A percentile compares a stretch with the other conserved stretches of the same genome.
Evolutionary conservation across 768 basidiomycete species (phyloP).

Genomic region (Pluteus cervinus): DNA sequence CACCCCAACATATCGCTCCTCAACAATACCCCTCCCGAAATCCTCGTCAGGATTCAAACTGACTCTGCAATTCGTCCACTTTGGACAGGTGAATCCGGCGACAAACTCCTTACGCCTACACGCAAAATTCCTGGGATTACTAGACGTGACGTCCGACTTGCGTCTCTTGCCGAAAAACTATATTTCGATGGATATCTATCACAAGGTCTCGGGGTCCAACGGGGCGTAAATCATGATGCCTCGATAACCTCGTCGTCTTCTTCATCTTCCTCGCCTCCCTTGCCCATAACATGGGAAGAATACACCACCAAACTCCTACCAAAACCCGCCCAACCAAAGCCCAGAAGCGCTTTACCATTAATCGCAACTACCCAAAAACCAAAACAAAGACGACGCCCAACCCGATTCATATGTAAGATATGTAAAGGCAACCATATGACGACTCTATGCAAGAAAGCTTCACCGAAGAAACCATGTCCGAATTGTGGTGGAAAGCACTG

Average conservation of each 20-base stretch:
- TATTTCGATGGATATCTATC: slow-evolving; percentile 1
- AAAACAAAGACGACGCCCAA: not conserved
- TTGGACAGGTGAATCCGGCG: slow-evolving; percentile 6
- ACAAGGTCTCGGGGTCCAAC: too few relatives aligned
- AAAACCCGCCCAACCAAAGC: not conserved
- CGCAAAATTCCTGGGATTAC: slow-evolving; percentile 4
- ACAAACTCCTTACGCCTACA: too few relatives aligned
- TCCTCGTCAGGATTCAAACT: slow-evolving; percentile 6
- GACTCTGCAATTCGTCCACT: slow-evolving; percentile 6
- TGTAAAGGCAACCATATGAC: slow-evolving; percentile 2
- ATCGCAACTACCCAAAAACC: not conserved
- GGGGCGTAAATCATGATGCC: too few relatives aligned
- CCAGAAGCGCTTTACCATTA: not conserved
- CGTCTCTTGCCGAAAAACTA: slow-evolving; percentile 4
- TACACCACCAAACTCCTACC: slow-evolving; percentile 5
- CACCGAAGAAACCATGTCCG: slow-evolving; percentile 1
- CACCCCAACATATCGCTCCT: slow-evolving; percentile 5
- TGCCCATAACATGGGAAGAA: slow-evolving; percentile 6
- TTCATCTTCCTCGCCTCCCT: slow-evolving; percentile 5
- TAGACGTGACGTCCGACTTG: slow-evolving; percentile 5
- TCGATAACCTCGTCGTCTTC: slow-evolving; percentile 2
- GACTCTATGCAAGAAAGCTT: slow-evolving; percentile 1
- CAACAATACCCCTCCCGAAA: slow-evolving; percentile 3
- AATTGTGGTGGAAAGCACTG: slow-evolving; percentile 5
- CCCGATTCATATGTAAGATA: not conserved